A percentile compares a stretch with the other conserved stretches of the same genome.
Evolutionary conservation across 805 yeast species (phyloP).

Genomic region (Komagataella pastoris): DNA sequence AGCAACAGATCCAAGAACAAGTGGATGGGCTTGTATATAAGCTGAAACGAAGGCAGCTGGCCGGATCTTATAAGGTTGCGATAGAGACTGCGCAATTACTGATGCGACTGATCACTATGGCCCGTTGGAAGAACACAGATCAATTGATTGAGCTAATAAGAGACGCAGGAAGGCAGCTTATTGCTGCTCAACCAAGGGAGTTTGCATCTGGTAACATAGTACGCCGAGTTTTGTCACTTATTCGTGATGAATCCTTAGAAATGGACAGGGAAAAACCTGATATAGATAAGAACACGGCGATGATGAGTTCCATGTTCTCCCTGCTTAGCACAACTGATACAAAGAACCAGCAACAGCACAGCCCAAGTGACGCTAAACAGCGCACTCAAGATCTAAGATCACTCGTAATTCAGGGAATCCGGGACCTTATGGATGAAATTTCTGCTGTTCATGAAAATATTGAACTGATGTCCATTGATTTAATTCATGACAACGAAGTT

Average conservation of each 20-base stretch:
- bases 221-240: slow-evolving; percentile 73
- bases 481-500: slow-evolving; percentile 86
- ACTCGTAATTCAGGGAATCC: slow-evolving; percentile 80
- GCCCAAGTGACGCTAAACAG: slow-evolving; percentile 13
- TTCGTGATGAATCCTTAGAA: slow-evolving; percentile 75
- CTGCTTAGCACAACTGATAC: slow-evolving; percentile 40
- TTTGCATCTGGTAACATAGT: slow-evolving; percentile 84
- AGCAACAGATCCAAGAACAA: slow-evolving; percentile 8
- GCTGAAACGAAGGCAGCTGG: slow-evolving; percentile 73
- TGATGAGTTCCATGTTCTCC: slow-evolving; percentile 79
- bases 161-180: slow-evolving; percentile 54
- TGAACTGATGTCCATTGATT: slow-evolving; percentile 80
- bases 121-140: slow-evolving; percentile 72
- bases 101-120: slow-evolving; percentile 78
- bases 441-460: slow-evolving; percentile 82
- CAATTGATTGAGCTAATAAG: slow-evolving; percentile 64
- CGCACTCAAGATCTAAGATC: slow-evolving; percentile 62
- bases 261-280: slow-evolving; percentile 13
- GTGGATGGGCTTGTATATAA: slow-evolving; percentile 23
- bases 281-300: slow-evolving; percentile 26
- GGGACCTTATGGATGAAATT: slow-evolving; percentile 86
- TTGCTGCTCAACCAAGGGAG: slow-evolving; percentile 79
- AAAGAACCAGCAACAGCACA: slow-evolving; percentile 9
- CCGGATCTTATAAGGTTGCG: slow-evolving; percentile 75
- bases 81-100: slow-evolving; percentile 76